Percentiles rank a stretch among this genome's conserved stretches.
Conservation (phyloP, 2,329 filamentous ascomycete species). For the Phialophora expanda region DNA sequence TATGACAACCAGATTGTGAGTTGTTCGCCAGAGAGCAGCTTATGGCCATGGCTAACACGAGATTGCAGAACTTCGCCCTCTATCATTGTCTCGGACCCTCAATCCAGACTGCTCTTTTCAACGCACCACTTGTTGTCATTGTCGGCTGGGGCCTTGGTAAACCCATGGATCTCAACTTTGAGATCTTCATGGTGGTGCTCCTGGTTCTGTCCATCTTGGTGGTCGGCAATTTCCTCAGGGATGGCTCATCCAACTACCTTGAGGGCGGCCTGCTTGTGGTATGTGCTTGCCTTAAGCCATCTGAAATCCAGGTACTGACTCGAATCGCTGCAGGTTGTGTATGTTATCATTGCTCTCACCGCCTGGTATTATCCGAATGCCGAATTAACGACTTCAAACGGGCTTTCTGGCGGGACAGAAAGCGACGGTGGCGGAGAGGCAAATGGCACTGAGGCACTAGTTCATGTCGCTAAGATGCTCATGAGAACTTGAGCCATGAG, state of each 20-base stretch:
- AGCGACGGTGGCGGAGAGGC: constrained; percentile 13
- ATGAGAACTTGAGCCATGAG: constrained; percentile 19
- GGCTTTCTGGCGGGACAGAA: constrained; percentile 16
- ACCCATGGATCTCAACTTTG: constrained; percentile 79
- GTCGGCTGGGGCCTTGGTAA: constrained; percentile 79
- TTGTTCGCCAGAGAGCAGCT: background rate
- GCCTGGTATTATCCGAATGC: constrained; percentile 68
- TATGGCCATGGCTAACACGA: constrained; percentile 14
- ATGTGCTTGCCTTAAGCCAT: constrained; percentile 7
- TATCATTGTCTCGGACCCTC: constrained; percentile 85
- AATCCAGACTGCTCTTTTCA: constrained; percentile 87
- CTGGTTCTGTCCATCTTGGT: constrained; percentile 84
- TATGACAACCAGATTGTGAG: constrained; percentile 68
- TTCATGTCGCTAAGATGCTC: constrained; percentile 27
- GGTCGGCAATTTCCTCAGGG: constrained; percentile 83
- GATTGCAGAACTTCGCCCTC: constrained; percentile 72
- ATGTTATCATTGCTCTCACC: constrained; percentile 66
- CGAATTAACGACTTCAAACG: constrained; percentile 35
- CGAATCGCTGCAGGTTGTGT: constrained; percentile 50
- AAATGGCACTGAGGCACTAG: constrained; percentile 22
- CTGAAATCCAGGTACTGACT: constrained; percentile 8
- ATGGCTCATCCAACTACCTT: constrained; percentile 88
- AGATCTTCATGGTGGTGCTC: constrained; percentile 82
- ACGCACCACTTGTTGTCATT: constrained; percentile 80
- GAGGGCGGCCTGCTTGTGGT: constrained; percentile 82